Percentiles rank a stretch among this genome's conserved stretches.
Conservation (phyloP, 495 filamentous ascomycete genomes). For the Clavariopsis aquatica region DNA sequence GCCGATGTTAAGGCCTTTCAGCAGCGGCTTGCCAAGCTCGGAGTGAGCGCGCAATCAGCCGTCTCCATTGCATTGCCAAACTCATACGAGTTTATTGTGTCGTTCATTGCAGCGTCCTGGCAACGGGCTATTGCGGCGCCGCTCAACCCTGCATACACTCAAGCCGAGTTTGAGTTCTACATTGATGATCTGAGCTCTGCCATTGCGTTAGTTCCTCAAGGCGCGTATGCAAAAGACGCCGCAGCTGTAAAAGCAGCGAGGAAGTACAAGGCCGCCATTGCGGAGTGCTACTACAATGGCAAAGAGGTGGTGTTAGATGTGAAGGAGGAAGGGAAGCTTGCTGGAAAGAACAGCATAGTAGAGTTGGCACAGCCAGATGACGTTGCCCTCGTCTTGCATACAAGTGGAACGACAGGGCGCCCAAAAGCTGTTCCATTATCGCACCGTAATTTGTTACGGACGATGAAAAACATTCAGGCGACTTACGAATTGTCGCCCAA, state of each 20-base stretch:
- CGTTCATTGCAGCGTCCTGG: constrained; percentile 74
- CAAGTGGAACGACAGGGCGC: constrained; percentile 76
- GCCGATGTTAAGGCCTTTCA: constrained; percentile 66
- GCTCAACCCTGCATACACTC: constrained; percentile 80
- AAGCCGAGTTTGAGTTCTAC: constrained; percentile 83
- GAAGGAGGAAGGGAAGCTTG: constrained; percentile 68
- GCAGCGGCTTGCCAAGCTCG: constrained; percentile 67
- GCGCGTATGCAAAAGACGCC: constrained; percentile 60
- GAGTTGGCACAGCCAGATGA: constrained; percentile 59
- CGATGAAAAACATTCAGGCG: constrained; percentile 72
- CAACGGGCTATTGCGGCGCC: constrained; percentile 80
- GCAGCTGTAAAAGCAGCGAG: constrained; percentile 72
- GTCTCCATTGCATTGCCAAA: constrained; percentile 78
- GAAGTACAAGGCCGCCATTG: constrained; percentile 74
- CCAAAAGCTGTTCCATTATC: constrained; percentile 82
- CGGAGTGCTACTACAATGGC: constrained; percentile 76
- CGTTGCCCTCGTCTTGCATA: constrained; percentile 66
- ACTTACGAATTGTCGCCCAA: constrained; percentile 68
- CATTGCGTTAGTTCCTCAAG: constrained; percentile 69
- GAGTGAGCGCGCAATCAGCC: constrained; percentile 62
- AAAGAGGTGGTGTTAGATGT: constrained; percentile 71
- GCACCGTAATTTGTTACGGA: constrained; percentile 73
- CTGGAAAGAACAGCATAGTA: constrained; percentile 53
- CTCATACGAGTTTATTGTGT: constrained; percentile 78
- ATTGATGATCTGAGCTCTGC: constrained; percentile 79